Evolutionary conservation across 2,329 filamentous ascomycete species (phyloP).

Genomic region (Diaporthe nobilis): DNA sequence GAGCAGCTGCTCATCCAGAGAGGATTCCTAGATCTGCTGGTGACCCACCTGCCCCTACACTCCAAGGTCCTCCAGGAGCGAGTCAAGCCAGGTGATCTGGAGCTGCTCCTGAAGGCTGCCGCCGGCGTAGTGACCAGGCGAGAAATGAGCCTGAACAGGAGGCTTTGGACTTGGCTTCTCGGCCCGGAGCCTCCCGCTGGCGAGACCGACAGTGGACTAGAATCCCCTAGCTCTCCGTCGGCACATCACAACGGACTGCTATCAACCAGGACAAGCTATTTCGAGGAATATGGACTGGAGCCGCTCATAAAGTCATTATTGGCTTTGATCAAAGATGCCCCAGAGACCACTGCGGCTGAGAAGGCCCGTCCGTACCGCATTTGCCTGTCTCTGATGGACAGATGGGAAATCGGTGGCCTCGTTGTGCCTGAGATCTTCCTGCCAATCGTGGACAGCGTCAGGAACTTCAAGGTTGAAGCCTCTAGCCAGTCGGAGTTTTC

Average conservation of each 20-base stretch:
- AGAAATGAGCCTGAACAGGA: slow-evolving; percentile 96
- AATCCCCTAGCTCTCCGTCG: slow-evolving; percentile 60
- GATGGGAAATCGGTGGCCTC: slow-evolving; percentile 95
- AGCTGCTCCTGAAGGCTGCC: slow-evolving; percentile 85
- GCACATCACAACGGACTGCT: slow-evolving; percentile 62
- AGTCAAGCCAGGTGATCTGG: slow-evolving; percentile 81
- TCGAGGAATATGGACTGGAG: slow-evolving; percentile 82
- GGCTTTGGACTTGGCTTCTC: slow-evolving; percentile 96
- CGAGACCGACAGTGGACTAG: slow-evolving; percentile 63
- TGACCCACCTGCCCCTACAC: slow-evolving; percentile 89
- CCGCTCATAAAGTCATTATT: slow-evolving; percentile 82
- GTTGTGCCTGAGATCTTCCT: slow-evolving; percentile 92
- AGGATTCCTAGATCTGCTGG: slow-evolving; percentile 92
- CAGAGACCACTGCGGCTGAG: slow-evolving; percentile 70
- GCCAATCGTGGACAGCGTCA: slow-evolving; percentile 85
- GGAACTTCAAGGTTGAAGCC: slow-evolving; percentile 77
- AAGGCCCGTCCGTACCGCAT: slow-evolving; percentile 90
- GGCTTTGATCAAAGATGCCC: slow-evolving; percentile 74
- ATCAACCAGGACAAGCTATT: slow-evolving; percentile 81
- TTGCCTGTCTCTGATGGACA: slow-evolving; percentile 95
- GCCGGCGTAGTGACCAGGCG: slow-evolving; percentile 88
- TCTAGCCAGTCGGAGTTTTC: slow-evolving; percentile 79
- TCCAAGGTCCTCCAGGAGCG: slow-evolving; percentile 83
- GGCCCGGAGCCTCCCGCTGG: slow-evolving; percentile 76
- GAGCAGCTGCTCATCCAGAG: slow-evolving; percentile 92